phyloP scores from a whole-genome alignment of 2,329 filamentous ascomycete genomes.

The Xylariaceae sp. region DNA sequence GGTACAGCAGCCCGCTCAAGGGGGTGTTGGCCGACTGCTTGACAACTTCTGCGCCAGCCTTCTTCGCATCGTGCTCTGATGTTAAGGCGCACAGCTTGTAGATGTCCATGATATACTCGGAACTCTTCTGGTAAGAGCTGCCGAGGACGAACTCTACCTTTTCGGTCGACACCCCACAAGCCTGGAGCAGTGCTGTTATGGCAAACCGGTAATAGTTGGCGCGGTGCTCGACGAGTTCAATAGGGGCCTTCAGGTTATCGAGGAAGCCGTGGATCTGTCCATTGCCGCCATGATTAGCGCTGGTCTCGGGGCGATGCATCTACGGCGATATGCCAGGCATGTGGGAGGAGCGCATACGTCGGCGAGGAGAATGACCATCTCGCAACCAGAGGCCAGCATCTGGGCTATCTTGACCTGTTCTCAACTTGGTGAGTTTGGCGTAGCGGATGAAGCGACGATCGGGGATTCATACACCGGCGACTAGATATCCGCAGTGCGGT shows the following conservation, averaged over 20 bases:
- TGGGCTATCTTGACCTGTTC: conserved; percentile 73
- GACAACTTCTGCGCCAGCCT: conserved; percentile 87
- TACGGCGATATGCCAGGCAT: background rate
- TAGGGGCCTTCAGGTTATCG: conserved; percentile 78
- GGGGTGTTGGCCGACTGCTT: conserved; percentile 80
- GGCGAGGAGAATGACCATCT: conserved; percentile 71
- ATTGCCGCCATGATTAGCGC: background rate
- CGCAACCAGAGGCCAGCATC: conserved; percentile 76
- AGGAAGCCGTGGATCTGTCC: conserved; percentile 59
- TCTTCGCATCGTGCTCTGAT: conserved; percentile 61
- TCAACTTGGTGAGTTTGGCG: background rate
- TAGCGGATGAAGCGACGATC: background rate
- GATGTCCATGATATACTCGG: conserved; percentile 81
- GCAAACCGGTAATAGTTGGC: conserved; percentile 76
- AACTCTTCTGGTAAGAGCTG: conserved; percentile 69
- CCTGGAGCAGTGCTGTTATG: conserved; percentile 68
- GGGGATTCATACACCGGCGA: conserved; percentile 49
- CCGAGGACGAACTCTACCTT: conserved; percentile 80
- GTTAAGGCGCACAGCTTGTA: conserved; percentile 71
- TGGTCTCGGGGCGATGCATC: background rate
- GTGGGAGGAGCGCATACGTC: conserved; percentile 41
- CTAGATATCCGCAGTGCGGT: conserved; percentile 85
- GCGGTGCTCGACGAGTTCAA: conserved; percentile 78
- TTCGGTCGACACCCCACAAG: conserved; percentile 72
- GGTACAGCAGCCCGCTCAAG: conserved; percentile 71